Percentiles rank a stretch among this genome's conserved stretches.
phyloP scores from a whole-genome alignment of 2,329 filamentous ascomycete genomes.

The Immersiporthe knoxdaviesiana region DNA sequence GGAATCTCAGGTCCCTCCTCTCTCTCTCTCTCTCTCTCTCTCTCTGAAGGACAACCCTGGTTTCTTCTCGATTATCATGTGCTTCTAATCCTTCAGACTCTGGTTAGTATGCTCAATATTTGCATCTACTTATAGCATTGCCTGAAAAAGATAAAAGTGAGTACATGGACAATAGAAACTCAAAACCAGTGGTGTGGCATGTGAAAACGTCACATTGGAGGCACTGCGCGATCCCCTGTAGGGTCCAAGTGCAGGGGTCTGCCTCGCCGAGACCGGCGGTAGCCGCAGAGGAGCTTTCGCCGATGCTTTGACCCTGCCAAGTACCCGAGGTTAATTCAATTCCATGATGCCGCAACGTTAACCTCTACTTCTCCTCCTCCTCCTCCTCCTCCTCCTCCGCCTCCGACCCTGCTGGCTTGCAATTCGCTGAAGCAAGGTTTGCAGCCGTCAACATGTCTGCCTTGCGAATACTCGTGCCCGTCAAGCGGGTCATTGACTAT shows the following conservation, averaged over 20 bases:
- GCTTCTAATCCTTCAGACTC: background rate
- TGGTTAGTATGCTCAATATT: no score
- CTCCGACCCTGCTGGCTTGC: slow-evolving; percentile 25
- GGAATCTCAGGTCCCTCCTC: background rate
- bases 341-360: slow-evolving; percentile 14
- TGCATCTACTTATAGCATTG: background rate
- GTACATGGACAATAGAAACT: background rate
- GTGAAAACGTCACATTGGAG: slow-evolving; percentile 11
- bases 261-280: slow-evolving; percentile 33
- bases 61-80: background rate
- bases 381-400: slow-evolving; percentile 23
- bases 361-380: slow-evolving; percentile 26
- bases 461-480: slow-evolving; percentile 75
- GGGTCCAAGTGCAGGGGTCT: background rate
- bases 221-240: slow-evolving; percentile 8
- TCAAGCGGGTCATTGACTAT: slow-evolving; percentile 88
- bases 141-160: background rate
- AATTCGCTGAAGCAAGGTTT: slow-evolving; percentile 30
- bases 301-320: background rate
- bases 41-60: no score
- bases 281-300: slow-evolving; percentile 40
- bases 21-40: no score
- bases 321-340: slow-evolving; percentile 6
- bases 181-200: slow-evolving; percentile 19
- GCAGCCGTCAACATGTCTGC: slow-evolving; percentile 56